Evolutionary conservation across 192 early-diverging fungal species (phyloP).

Genomic region (Diversispora eburnea): DNA sequence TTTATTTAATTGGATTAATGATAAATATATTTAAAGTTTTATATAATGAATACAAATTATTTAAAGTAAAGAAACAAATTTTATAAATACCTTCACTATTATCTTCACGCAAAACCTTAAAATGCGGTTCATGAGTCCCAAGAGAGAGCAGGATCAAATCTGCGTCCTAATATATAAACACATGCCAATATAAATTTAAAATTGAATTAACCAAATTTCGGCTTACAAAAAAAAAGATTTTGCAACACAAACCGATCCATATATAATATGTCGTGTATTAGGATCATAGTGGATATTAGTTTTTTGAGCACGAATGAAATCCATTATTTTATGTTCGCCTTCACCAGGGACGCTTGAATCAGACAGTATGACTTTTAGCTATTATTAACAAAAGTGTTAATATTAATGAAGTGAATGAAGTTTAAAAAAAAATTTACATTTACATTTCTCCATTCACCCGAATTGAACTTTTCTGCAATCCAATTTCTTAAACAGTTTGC

Average conservation of each 20-base stretch:
- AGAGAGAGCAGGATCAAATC: constrained; percentile 98
- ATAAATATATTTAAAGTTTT: too few relatives aligned
- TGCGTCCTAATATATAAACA: constrained; percentile 62
- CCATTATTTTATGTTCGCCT: constrained; percentile 99
- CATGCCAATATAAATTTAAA: constrained; percentile 7
- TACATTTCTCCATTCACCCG: constrained; percentile 80
- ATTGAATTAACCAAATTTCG: not conserved
- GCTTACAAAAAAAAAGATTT: not conserved
- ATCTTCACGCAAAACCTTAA: constrained; percentile 85
- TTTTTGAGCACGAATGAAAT: constrained; percentile 83
- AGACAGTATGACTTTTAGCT: constrained; percentile 83
- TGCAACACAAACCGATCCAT: constrained; percentile 60
- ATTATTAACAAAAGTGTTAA: not conserved
- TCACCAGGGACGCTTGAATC: constrained; percentile 97
- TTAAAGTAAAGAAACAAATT: too few relatives aligned
- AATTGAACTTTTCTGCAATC: constrained; percentile 80
- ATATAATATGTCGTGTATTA: constrained; percentile 92
- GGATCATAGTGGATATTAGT: constrained; percentile 75
- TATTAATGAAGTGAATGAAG: not conserved
- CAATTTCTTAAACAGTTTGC: constrained; percentile 85
- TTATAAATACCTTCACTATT: constrained; percentile 54
- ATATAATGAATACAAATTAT: too few relatives aligned
- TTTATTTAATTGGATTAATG: too few relatives aligned
- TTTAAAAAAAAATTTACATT: not conserved
- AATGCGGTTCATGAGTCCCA: constrained; percentile 95